These are phyloP conservation scores for Furcasterigmium furcatum DNA, from an alignment of 2,329 filamentous ascomycete species.

Conservation along the genomic window DNA sequence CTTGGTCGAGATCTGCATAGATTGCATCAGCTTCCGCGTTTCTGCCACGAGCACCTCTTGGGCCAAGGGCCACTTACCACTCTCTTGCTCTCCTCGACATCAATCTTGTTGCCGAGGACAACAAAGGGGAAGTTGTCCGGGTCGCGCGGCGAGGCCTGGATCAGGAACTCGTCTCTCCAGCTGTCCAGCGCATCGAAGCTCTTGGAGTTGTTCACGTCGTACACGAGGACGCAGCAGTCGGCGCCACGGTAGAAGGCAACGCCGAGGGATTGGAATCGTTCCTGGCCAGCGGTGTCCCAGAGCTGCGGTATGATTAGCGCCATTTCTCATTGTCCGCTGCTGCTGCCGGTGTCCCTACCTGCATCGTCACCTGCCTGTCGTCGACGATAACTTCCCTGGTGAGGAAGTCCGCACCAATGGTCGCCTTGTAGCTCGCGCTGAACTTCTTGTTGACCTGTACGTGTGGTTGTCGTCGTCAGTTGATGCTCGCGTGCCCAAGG, in stretches of 20 bases:
- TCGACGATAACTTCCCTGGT: slow-evolving; percentile 98
- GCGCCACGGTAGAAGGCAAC: slow-evolving; percentile 97
- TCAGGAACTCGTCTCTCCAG: slow-evolving; percentile 97
- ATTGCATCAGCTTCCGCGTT: not conserved
- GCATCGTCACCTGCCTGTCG: slow-evolving; percentile 97
- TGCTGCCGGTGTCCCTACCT: slow-evolving; percentile 51
- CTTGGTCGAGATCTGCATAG: slow-evolving; percentile 79
- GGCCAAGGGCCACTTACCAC: no score
- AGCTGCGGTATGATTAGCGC: slow-evolving; percentile 53
- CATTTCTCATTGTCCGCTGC: not conserved
- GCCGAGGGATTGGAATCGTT: slow-evolving; percentile 94
- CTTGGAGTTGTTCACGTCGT: slow-evolving; percentile 99
- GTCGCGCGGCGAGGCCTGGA: slow-evolving; percentile 93
- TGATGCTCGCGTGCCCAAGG: not conserved
- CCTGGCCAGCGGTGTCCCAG: slow-evolving; percentile 97
- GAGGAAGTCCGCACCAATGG: slow-evolving; percentile 96
- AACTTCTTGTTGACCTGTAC: slow-evolving; percentile 99
- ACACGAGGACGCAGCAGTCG: slow-evolving; percentile 96
- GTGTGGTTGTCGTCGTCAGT: not conserved
- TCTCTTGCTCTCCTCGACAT: slow-evolving; percentile 95
- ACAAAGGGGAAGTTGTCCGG: slow-evolving; percentile 98
- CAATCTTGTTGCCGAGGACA: slow-evolving; percentile 98
- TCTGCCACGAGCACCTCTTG: no score
- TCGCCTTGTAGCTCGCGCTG: slow-evolving; percentile 99
- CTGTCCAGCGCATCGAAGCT: slow-evolving; percentile 98